Evolutionary conservation across 2,329 filamentous ascomycete genomes (phyloP).

Genomic region (Arthrobotrys sphaeroides): DNA sequence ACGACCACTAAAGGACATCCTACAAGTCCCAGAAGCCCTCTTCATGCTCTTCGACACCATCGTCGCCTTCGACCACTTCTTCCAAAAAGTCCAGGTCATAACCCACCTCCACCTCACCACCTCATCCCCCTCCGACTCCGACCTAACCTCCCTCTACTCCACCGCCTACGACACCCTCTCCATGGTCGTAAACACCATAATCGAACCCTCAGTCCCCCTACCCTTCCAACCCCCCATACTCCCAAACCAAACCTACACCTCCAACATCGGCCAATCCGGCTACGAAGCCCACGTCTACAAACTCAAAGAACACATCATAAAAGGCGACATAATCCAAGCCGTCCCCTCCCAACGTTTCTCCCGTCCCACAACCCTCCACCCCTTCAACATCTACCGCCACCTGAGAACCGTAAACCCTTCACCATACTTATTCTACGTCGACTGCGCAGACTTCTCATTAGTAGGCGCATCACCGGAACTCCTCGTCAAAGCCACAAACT

Average conservation of each 20-base stretch:
- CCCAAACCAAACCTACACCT: slow-evolving; percentile 80
- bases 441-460: slow-evolving; percentile 91
- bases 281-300: slow-evolving; percentile 89
- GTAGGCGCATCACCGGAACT: slow-evolving; percentile 95
- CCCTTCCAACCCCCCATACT: slow-evolving; percentile 79
- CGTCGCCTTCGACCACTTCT: slow-evolving; percentile 93
- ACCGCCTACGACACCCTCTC: slow-evolving; percentile 32
- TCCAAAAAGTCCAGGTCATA: slow-evolving; percentile 89
- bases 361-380: slow-evolving; percentile 87
- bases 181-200: slow-evolving; percentile 30
- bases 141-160: slow-evolving; percentile 66
- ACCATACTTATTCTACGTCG: slow-evolving; percentile 95
- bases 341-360: slow-evolving; percentile 94
- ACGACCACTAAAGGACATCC: slow-evolving; percentile 83
- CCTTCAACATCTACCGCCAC: slow-evolving; percentile 97
- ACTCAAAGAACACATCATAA: slow-evolving; percentile 88
- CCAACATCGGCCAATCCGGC: slow-evolving; percentile 87
- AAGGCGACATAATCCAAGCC: slow-evolving; percentile 95
- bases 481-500: slow-evolving; percentile 86
- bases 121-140: slow-evolving; percentile 63
- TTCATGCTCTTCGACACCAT: slow-evolving; percentile 98
- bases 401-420: slow-evolving; percentile 97
- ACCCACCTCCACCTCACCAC: slow-evolving; percentile 82
- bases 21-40: slow-evolving; percentile 88
- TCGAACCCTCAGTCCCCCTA: slow-evolving; percentile 67